phyloP scores from a whole-genome alignment of 2,329 filamentous ascomycete genomes.

The Didymosphaeria variabile region DNA sequence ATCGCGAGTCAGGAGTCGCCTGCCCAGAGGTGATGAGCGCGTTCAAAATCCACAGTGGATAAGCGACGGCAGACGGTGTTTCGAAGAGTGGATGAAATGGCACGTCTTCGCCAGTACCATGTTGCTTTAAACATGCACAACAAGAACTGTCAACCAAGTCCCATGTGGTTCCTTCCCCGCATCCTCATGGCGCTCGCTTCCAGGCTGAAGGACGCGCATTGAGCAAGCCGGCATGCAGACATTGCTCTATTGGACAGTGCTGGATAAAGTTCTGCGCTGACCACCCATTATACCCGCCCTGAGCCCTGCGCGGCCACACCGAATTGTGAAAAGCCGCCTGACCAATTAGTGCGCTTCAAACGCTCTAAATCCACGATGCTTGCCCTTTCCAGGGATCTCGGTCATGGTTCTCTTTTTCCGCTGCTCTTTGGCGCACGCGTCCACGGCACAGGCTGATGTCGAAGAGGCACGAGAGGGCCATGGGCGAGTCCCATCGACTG shows the following conservation, averaged over 20 bases:
- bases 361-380: not conserved
- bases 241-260: constrained; percentile 2
- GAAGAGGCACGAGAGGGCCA: not conserved
- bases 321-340: not conserved
- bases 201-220: constrained; percentile 14
- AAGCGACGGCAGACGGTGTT: constrained; percentile 7
- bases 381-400: not conserved
- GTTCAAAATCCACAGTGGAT: not conserved
- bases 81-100: not conserved
- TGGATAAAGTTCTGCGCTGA: constrained; percentile 9
- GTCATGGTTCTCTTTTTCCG: not conserved
- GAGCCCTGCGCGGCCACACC: not conserved
- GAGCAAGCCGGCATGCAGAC: constrained; percentile 6
- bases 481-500: too few relatives aligned
- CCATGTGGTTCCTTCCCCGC: constrained; percentile 11
- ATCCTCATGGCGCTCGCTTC: constrained; percentile 7
- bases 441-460: not conserved
- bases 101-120: not conserved
- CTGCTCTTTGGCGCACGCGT: constrained; percentile 1
- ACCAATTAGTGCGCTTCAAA: not conserved
- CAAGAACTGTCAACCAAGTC: not conserved
- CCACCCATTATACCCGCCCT: constrained; percentile 11
- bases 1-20: constrained; percentile 27
- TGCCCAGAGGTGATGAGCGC: constrained; percentile 4
- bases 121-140: not conserved